A percentile compares a stretch with the other conserved stretches of the same genome.
Evolutionary conservation across 805 yeast species (phyloP).

Genomic region (Lipomyces spencermartinsiae): DNA sequence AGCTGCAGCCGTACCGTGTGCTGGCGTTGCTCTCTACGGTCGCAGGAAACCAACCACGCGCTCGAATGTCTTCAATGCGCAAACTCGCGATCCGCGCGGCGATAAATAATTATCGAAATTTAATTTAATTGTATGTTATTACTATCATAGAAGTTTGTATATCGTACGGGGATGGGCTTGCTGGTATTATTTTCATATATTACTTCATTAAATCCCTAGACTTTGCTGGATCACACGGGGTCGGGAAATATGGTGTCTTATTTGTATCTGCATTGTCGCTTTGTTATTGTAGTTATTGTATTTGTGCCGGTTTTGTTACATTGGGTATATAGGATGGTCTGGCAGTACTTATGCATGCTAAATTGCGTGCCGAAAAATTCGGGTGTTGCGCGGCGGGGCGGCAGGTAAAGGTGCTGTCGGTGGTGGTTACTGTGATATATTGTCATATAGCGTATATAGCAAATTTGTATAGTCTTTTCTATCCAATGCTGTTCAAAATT

Average conservation of each 20-base stretch:
- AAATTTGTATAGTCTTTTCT: no score
- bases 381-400: neutral
- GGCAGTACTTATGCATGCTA: no score
- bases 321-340: no score
- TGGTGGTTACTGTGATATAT: neutral
- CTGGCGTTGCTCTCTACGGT: constrained; percentile 38
- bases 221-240: neutral
- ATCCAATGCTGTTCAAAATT: neutral
- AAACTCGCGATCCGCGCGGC: constrained; percentile 18
- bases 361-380: no score
- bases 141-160: neutral
- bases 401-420: neutral
- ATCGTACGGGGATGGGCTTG: neutral
- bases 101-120: neutral
- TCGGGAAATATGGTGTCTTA: neutral
- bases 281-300: no score
- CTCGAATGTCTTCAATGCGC: constrained; percentile 37
- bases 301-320: no score
- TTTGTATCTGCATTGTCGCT: neutral
- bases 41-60: constrained; percentile 25
- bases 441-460: neutral
- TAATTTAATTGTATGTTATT: neutral
- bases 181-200: neutral
- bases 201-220: no score
- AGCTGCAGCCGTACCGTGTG: constrained; percentile 33